Conservation (phyloP, 1,284 basidiomycete species). For the Irpex sp. region DNA sequence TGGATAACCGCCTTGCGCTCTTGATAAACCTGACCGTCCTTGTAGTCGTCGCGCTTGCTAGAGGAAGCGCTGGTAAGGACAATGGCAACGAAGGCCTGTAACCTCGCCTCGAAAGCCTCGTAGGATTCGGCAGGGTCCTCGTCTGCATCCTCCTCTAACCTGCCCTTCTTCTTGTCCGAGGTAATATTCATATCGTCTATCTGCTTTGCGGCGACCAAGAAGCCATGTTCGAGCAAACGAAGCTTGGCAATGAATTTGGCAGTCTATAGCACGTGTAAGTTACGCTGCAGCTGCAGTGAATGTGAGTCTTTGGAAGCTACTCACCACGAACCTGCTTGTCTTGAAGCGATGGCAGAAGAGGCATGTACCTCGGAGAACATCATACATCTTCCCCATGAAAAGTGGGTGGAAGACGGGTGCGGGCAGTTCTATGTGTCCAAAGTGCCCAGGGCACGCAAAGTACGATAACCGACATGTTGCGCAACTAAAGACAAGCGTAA, state of each 20-base stretch:
- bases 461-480: constrained; percentile 90
- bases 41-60: constrained; percentile 80
- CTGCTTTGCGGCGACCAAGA: constrained; percentile 78
- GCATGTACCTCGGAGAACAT: constrained; percentile 87
- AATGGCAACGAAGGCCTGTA: constrained; percentile 72
- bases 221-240: constrained; percentile 86
- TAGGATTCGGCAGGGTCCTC: constrained; percentile 49
- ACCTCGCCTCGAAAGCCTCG: constrained; percentile 63
- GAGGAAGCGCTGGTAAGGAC: constrained; percentile 57
- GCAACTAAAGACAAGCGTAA: constrained; percentile 57
- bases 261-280: constrained; percentile 42
- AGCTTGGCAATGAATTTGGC: constrained; percentile 86
- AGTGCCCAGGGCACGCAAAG: constrained; percentile 96
- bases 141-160: constrained; percentile 41
- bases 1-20: constrained; percentile 80
- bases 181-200: constrained; percentile 61
- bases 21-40: constrained; percentile 86
- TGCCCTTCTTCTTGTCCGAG: constrained; percentile 29
- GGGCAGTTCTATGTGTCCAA: constrained; percentile 98
- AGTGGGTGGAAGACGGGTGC: constrained; percentile 95
- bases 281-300: neutral
- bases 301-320: constrained; percentile 25
- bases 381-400: constrained; percentile 93
- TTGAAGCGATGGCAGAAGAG: constrained; percentile 96
- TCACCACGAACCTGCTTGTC: constrained; percentile 70